Evolutionary conservation across 148 eudicot genomes (phyloP), one percentile per base, ranked within the genome.

Genomic region (Cornus florida): DNA sequence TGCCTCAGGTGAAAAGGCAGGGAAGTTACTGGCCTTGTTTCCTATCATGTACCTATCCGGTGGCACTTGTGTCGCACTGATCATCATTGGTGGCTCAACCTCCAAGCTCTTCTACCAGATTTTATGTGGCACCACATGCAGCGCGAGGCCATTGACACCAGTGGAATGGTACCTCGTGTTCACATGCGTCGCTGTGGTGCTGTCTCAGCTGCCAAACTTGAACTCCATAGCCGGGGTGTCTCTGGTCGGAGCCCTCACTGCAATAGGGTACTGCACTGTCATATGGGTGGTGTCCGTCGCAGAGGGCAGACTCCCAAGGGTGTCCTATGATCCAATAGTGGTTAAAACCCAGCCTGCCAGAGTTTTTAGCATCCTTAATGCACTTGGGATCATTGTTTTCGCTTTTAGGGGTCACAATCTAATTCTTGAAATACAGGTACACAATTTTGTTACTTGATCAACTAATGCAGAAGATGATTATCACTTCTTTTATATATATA

Each of bases 351-450:
- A 62, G 23, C 17, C 19, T 62, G 66, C 7, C 3, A 62, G 66
- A 5, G 24, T 62, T 62, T 62, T 62, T 62, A 19, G 23, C 24
- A 1, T 62, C 66, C 66, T 62, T 62, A 62, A 62, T 62, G 66
- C 66, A 20, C 66, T 62, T 62, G 66, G 66, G 23, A 62, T 62
- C 24, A 62, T 62, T 62, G 66, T 7, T n/a, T 62, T 62, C 7
- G 66, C 66, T 20, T 62, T 62, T 62, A 62, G 66, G 66, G 66
- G 66, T 62, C 66, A 62, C 66, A 62, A 62, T 20, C 66, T 62
- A 6, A 62, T 20, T 7, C 66, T 62, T 62, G 66, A 62, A 6
- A 62, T 62, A 19, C 66, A 62, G 66, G 66, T 62, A 62, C 59
- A 11, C 7, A 16, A 53, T 53, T 53, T 53, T 53, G 16, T 53